Conservation (phyloP, 2,329 filamentous ascomycete species). For the Aspergillus latus region DNA sequence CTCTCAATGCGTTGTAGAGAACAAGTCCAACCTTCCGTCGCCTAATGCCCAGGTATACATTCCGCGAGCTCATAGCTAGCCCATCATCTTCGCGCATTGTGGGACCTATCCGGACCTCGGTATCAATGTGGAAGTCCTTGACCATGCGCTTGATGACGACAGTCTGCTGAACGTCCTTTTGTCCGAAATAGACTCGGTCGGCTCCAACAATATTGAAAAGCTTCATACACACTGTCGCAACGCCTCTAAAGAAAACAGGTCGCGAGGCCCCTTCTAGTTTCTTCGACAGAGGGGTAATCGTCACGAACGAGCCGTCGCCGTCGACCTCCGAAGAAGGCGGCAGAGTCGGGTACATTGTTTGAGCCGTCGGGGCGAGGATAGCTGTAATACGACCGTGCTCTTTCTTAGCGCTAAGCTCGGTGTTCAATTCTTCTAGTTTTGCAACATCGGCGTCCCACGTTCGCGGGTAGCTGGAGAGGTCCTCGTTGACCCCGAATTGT, state of each 20-base stretch:
- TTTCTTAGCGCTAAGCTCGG: conserved; percentile 61
- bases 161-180: conserved; percentile 97
- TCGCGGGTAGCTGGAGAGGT: conserved; percentile 82
- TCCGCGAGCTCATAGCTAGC: conserved; percentile 85
- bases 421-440: conserved; percentile 66
- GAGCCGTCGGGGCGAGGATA: conserved; percentile 80
- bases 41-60: conserved; percentile 82
- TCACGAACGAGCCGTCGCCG: conserved; percentile 85
- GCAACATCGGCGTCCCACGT: conserved; percentile 79
- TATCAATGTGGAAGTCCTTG: conserved; percentile 78
- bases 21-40: conserved; percentile 72
- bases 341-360: conserved; percentile 83
- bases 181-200: conserved; percentile 85
- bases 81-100: conserved; percentile 79
- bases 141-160: conserved; percentile 86
- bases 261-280: conserved; percentile 80
- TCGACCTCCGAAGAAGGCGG: conserved; percentile 69
- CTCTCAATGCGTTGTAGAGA: conserved; percentile 66
- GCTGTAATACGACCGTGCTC: conserved; percentile 68
- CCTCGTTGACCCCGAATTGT: conserved; percentile 88
- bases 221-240: conserved; percentile 95
- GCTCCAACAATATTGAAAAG: conserved; percentile 80
- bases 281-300: conserved; percentile 78
- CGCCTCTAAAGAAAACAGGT: conserved; percentile 93
- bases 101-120: conserved; percentile 68